A percentile compares a stretch with the other conserved stretches of the same genome.
Conservation (phyloP, 2,329 filamentous ascomycete genomes). For the Byssothecium circinans region DNA sequence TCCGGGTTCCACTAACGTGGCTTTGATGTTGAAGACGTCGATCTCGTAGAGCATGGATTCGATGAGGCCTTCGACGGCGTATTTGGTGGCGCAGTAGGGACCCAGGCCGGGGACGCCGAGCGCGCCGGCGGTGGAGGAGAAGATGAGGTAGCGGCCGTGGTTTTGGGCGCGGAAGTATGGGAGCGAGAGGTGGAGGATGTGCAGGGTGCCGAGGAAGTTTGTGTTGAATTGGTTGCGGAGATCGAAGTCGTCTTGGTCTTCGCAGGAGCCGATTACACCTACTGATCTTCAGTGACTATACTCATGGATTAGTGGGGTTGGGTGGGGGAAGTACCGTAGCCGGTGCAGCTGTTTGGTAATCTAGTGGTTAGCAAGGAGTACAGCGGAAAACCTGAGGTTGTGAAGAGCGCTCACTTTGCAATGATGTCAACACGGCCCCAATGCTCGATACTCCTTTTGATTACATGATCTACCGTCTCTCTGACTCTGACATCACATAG, state of each 20-base stretch:
- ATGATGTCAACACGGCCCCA: conserved; percentile 87
- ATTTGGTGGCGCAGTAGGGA: conserved; percentile 95
- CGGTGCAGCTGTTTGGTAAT: conserved; percentile 64
- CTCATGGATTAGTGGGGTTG: neutral
- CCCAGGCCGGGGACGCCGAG: conserved; percentile 92
- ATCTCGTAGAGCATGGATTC: conserved; percentile 97
- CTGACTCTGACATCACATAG: conserved; percentile 87
- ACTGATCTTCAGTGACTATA: neutral
- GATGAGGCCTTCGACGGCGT: conserved; percentile 91
- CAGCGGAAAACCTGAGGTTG: neutral
- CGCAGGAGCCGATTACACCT: conserved; percentile 84
- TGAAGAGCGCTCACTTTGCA: conserved; percentile 61
- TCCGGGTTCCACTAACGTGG: conserved; percentile 88
- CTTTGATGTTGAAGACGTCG: conserved; percentile 88
- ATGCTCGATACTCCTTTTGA: conserved; percentile 68
- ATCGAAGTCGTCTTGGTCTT: conserved; percentile 95
- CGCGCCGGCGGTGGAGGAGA: conserved; percentile 88
- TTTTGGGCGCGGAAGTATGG: conserved; percentile 81
- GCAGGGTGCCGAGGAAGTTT: conserved; percentile 92
- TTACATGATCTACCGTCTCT: conserved; percentile 72
- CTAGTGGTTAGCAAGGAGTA: conserved; percentile 3
- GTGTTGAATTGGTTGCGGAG: conserved; percentile 96
- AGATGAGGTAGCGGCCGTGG: conserved; percentile 83
- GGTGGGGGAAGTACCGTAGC: conserved; percentile 63
- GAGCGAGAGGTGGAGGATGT: conserved; percentile 87